A percentile compares a stretch with the other conserved stretches of the same genome.
phyloP scores from a whole-genome alignment of 106 monocot species.

The Dactylorhiza incarnata region DNA sequence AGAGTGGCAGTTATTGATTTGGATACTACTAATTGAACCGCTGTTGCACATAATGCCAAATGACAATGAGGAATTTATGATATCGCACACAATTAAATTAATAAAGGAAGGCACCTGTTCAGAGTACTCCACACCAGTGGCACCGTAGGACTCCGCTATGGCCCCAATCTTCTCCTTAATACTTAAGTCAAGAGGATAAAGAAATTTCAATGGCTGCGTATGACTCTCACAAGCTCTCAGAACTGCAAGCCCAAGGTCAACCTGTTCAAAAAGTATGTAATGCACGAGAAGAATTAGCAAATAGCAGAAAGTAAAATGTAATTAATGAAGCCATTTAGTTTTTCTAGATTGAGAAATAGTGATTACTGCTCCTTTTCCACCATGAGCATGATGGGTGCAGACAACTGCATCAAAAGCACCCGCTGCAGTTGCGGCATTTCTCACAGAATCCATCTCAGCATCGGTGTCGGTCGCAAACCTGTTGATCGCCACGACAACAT shows the following conservation, averaged over 20 bases:
- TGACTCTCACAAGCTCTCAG: constrained; percentile 85
- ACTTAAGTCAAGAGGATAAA: constrained; percentile 73
- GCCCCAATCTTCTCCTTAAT: constrained; percentile 95
- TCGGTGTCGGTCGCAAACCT: constrained; percentile 89
- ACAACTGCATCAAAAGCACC: constrained; percentile 98
- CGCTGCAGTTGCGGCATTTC: constrained; percentile 66
- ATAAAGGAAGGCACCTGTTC: constrained; percentile 55
- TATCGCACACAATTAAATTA: background rate
- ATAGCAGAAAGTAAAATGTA: background rate
- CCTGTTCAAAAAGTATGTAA: constrained; percentile 21
- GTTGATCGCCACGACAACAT: constrained; percentile 92
- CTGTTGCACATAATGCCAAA: background rate
- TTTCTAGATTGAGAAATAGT: background rate
- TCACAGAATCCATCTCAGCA: constrained; percentile 79
- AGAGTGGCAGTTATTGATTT: background rate
- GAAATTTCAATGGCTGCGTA: constrained; percentile 49
- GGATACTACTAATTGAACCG: background rate
- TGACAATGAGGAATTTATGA: background rate
- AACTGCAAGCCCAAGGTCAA: constrained; percentile 93
- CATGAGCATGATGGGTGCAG: constrained; percentile 94
- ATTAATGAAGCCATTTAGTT: background rate
- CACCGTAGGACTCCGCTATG: constrained; percentile 93
- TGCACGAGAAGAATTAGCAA: background rate
- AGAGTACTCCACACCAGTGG: constrained; percentile 86
- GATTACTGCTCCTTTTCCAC: constrained; percentile 95